These are phyloP conservation scores for Conticribra guillardii DNA, from an alignment of 108 stramenopile genomes.

Conservation along the genomic window DNA sequence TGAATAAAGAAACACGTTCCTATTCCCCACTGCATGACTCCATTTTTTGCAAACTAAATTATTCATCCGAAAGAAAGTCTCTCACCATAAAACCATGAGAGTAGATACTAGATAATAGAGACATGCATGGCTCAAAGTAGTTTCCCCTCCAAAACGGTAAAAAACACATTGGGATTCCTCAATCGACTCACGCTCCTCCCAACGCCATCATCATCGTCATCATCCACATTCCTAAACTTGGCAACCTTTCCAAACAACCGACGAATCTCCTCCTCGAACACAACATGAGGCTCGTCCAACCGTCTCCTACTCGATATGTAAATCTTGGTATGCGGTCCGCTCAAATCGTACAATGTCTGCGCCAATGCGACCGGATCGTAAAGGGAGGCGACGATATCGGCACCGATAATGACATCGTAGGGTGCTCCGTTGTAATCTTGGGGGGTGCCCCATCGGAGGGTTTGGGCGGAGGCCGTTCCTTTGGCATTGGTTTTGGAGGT, in stretches of 20 bases:
- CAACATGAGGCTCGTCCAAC: slow-evolving; percentile 54
- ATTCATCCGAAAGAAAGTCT: no score
- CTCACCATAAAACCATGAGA: no score
- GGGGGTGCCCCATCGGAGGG: slow-evolving; percentile 69
- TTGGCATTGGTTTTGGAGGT: no score
- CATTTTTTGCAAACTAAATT: no score
- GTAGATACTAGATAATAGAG: no score
- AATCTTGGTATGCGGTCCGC: slow-evolving; percentile 51
- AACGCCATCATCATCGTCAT: not conserved
- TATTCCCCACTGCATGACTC: no score
- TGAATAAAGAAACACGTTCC: no score
- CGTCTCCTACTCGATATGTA: slow-evolving; percentile 73
- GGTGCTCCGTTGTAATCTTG: slow-evolving; percentile 33
- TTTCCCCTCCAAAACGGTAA: slow-evolving; percentile 54
- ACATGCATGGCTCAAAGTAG: no score
- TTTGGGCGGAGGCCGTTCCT: slow-evolving; percentile 27
- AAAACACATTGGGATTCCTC: slow-evolving; percentile 70
- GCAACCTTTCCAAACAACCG: slow-evolving; percentile 55
- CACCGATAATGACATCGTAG: slow-evolving; percentile 79
- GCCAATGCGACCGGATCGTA: slow-evolving; percentile 74
- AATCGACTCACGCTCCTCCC: slow-evolving; percentile 43
- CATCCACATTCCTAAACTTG: slow-evolving; percentile 1
- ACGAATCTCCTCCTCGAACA: slow-evolving; percentile 60
- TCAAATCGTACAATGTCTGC: slow-evolving; percentile 66
- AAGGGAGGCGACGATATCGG: slow-evolving; percentile 81